Evolutionary conservation across 2,329 filamentous ascomycete species (phyloP).

Genomic region (Parastagonospora avenae): DNA sequence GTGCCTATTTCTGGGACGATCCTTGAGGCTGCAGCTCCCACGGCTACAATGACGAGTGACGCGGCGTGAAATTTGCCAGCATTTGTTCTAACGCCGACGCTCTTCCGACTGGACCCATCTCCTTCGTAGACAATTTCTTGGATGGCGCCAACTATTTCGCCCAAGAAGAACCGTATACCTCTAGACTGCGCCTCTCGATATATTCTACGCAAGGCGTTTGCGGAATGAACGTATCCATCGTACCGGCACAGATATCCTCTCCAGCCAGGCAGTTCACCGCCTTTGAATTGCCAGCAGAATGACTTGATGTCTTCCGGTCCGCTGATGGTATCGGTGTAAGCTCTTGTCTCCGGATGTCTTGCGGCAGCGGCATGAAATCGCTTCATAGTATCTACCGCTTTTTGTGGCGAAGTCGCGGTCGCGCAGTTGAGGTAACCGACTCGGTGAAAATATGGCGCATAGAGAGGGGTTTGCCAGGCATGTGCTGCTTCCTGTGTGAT

Average conservation of each 20-base stretch:
- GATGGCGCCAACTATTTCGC: slow-evolving; percentile 47
- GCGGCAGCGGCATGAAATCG: slow-evolving; percentile 50
- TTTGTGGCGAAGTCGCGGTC: slow-evolving; percentile 54
- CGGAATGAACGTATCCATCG: slow-evolving; percentile 63
- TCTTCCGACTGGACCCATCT: slow-evolving; percentile 23
- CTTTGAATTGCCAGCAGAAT: slow-evolving; percentile 55
- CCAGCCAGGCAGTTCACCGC: slow-evolving; percentile 56
- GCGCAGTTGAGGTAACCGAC: slow-evolving; percentile 59
- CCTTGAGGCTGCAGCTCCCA: slow-evolving; percentile 56
- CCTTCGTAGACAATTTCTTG: slow-evolving; percentile 49
- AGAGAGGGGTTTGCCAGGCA: slow-evolving; percentile 60
- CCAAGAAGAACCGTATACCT: slow-evolving; percentile 53
- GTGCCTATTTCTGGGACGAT: slow-evolving; percentile 57
- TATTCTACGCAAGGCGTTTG: slow-evolving; percentile 56
- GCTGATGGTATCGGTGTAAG: slow-evolving; percentile 32
- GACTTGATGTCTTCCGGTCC: slow-evolving; percentile 48
- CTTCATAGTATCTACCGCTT: slow-evolving; percentile 55
- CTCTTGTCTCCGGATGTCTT: slow-evolving; percentile 48
- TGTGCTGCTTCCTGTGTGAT: slow-evolving; percentile 54
- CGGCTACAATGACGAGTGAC: slow-evolving; percentile 55
- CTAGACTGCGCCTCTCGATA: slow-evolving; percentile 50
- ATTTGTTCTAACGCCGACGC: slow-evolving; percentile 46
- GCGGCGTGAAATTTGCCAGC: slow-evolving; percentile 48
- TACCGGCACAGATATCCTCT: slow-evolving; percentile 64
- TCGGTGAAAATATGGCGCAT: slow-evolving; percentile 59